phyloP scores from a whole-genome alignment of 1,139 yeast species.

The Yamadazyma aaseri region DNA sequence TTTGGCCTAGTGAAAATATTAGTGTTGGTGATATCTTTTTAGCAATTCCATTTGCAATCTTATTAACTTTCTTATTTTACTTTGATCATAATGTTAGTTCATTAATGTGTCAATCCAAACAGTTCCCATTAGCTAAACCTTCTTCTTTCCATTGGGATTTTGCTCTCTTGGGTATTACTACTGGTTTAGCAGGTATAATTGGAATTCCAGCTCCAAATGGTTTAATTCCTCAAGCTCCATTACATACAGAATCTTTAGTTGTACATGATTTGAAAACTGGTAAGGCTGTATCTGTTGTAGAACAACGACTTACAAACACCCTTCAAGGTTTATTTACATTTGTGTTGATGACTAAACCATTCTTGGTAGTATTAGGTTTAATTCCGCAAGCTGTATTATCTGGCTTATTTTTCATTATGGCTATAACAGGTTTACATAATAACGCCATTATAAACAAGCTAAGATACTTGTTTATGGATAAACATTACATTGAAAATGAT shows the following conservation, averaged over 20 bases:
- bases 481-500: conserved; percentile 36
- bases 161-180: conserved; percentile 76
- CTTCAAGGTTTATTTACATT: conserved; percentile 80
- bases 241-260: conserved; percentile 79
- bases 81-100: conserved; percentile 96
- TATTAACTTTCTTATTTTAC: conserved; percentile 79
- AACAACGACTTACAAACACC: conserved; percentile 83
- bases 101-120: conserved; percentile 82
- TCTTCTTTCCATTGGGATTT: conserved; percentile 94
- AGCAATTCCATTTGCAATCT: conserved; percentile 88
- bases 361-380: conserved; percentile 71
- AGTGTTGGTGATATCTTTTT: conserved; percentile 74
- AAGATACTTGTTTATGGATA: conserved; percentile 64
- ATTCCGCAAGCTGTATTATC: conserved; percentile 96
- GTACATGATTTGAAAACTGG: conserved; percentile 50
- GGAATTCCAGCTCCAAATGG: conserved; percentile 98
- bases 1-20: conserved; percentile 64
- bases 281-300: conserved; percentile 64
- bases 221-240: conserved; percentile 92
- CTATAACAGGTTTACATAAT: conserved; percentile 70
- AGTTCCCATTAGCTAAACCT: conserved; percentile 81
- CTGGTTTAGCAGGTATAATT: conserved; percentile 80
- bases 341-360: conserved; percentile 88
- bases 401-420: conserved; percentile 93
- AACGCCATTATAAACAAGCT: conserved; percentile 66